Evolutionary conservation across 805 yeast species (phyloP).

Genomic region (Lipomyces mesembrius): DNA sequence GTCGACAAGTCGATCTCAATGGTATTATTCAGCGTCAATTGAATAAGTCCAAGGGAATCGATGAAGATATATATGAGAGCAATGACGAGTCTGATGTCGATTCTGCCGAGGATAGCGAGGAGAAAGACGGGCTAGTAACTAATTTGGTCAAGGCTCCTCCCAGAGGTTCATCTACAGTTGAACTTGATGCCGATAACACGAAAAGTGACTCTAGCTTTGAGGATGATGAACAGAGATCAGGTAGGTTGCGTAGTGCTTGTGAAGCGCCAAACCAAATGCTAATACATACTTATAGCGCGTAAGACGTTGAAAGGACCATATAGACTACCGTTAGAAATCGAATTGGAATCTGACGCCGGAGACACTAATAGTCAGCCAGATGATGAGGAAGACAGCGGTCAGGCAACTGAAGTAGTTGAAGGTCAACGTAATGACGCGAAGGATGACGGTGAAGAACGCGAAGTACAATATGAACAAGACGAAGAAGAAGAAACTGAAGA

Average conservation of each 20-base stretch:
- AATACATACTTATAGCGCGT: conserved; percentile 18
- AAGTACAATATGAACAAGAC: conserved; percentile 45
- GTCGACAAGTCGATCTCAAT: conserved; percentile 80
- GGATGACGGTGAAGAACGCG: conserved; percentile 41
- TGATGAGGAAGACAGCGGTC: conserved; percentile 48
- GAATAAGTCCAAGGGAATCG: conserved; percentile 53
- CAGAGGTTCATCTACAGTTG: background rate
- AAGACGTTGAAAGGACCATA: conserved; percentile 42
- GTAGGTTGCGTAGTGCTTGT: background rate
- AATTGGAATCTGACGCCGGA: conserved; percentile 38
- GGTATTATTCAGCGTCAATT: conserved; percentile 86
- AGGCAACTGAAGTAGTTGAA: conserved; percentile 40
- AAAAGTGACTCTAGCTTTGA: background rate
- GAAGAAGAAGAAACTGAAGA: conserved; percentile 37
- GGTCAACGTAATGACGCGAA: background rate
- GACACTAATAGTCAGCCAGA: conserved; percentile 49
- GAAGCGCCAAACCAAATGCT: background rate
- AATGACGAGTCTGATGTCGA: background rate
- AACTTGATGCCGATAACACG: background rate
- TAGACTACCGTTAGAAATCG: conserved; percentile 38
- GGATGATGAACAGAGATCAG: background rate
- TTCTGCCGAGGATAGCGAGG: conserved; percentile 52
- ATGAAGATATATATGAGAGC: conserved; percentile 38
- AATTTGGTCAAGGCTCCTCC: background rate
- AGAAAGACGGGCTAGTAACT: conserved; percentile 43